Evolutionary conservation across 768 basidiomycete species (phyloP), one percentile per base, ranked within the genome.

Genomic region (Collybia sordida): DNA sequence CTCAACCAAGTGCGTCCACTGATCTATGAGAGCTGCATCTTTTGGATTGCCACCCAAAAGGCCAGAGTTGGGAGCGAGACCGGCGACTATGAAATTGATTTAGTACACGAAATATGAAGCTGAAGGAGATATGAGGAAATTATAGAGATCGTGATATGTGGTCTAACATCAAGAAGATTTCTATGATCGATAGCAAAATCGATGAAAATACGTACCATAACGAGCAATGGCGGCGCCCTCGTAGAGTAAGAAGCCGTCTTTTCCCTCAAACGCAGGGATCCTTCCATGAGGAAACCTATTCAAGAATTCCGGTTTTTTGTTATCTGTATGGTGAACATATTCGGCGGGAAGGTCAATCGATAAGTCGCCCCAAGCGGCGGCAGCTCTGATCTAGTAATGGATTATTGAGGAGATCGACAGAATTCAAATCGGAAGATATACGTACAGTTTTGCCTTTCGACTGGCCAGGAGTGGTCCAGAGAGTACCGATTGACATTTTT

Each of bases 201-300:
- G 31, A 68, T 60, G 57, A 56, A 52, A 44, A 43, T 23, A 86
- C 93, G 83, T 72, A 98, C 96, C 59, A 72, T 96, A 94, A 50
- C 83, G 85, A 40, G 92, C 88, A 68, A 98, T 93, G 42, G 93
- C 83, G 47, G 71, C 64, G 48, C 81, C 77, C 75, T 96, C 96
- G 58, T 83, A 81, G 51, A 97, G 73, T 62, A 75, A 79, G 77
- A 92, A 81, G 48, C 93, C 93, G 66, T 93, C 82, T 12, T 73
- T 68, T 39, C 79, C 74, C 67, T 93, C 91, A 46, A 88, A 79
- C 31, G 88, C 86, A 22, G 97, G 96, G 58, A 96, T 81, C 75
- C 93, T 92, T 49, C 89, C 87, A 50, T 77, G 78, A 43, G 87
- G 82, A 70, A 91, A 94, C 69, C 93, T 93, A 45, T 65, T 64